Base-by-base conservation (phyloP, 352 stramenopile genomes). In the Globisporangium alternatum region DNA sequence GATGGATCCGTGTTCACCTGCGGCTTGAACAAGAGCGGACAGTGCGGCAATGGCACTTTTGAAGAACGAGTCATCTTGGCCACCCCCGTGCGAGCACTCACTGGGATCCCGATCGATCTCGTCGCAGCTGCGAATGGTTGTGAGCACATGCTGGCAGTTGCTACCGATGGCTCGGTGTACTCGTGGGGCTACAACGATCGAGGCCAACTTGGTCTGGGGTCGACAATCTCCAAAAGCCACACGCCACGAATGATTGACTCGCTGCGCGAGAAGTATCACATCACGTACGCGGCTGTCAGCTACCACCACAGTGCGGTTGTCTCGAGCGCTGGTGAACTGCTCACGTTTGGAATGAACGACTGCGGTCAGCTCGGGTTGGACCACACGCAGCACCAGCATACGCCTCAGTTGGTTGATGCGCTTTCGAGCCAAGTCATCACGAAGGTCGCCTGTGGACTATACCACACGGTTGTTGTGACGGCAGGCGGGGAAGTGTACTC, bases 331-430 rank as follows among this genome's bases (percentile, higher is more conserved):
- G 88, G 86, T 12, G 88, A 94, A 64, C 37, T 96, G 19, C 71
- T 96, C 7, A 93, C 74, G 57, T 96, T 96, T 69, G 88, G 88
- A 10, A 96, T 96, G 88, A 96, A 96, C 44, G 88, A 96, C 56
- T 93, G 86, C 62, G 88, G 88, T 0, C 88, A 96, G 60, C 74
- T 96, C 2, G 88, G 88, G 12, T 69, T 96, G 2, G 84, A 94
- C 33, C 79, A 95, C 54, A 86, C 80, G 4, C 88, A 96, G 63
- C 88, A 96, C 63, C 88, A 96, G 64, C 81, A 93, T 33, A 93
- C 86, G 0, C 88, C 88, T 7, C 88, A 96, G 67, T 66, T 94
- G 13, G 83, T 96, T 0, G 77, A 91, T 28, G 56, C 81, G 5
- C 68, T 96, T 7, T 73, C 81, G 0, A 90, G 84, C 56, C 88